These are phyloP conservation scores for Ormosia semicastrata DNA, from an alignment of 306 rosid species.

Conservation along the genomic window DNA sequence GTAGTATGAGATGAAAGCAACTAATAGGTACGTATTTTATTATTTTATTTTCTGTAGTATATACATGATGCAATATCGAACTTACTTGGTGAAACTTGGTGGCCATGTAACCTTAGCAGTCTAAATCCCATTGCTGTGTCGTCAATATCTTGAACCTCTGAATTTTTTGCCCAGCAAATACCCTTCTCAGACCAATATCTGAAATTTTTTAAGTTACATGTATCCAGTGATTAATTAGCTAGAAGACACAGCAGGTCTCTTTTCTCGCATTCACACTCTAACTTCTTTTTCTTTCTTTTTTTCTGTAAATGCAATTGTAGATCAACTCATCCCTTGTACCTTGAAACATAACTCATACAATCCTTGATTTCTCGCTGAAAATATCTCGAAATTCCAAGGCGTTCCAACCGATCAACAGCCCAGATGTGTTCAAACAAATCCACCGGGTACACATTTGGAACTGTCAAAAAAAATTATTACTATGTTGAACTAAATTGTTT, in stretches of 20 bases:
- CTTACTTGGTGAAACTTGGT: constrained; percentile 61
- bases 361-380: constrained; percentile 54
- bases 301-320: background rate
- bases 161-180: constrained; percentile 84
- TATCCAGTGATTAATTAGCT: background rate
- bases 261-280: background rate
- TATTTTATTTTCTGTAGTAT: too few relatives aligned
- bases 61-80: background rate
- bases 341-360: constrained; percentile 47
- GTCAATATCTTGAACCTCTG: constrained; percentile 71
- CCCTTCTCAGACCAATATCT: constrained; percentile 83
- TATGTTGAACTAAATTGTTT: background rate
- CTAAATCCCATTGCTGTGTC: constrained; percentile 93
- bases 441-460: constrained; percentile 82
- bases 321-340: constrained; percentile 29
- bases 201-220: background rate
- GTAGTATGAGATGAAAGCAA: background rate
- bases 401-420: constrained; percentile 67
- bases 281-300: too few relatives aligned
- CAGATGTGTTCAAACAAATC: constrained; percentile 80
- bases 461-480: constrained; percentile 28
- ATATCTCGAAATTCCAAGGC: constrained; percentile 73
- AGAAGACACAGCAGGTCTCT: background rate
- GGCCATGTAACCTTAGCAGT: constrained; percentile 62
- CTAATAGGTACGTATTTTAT: background rate